Evolutionary conservation across 768 basidiomycete species (phyloP), one percentile per base, ranked within the genome.

Genomic region (Lentinus tigrinus): DNA sequence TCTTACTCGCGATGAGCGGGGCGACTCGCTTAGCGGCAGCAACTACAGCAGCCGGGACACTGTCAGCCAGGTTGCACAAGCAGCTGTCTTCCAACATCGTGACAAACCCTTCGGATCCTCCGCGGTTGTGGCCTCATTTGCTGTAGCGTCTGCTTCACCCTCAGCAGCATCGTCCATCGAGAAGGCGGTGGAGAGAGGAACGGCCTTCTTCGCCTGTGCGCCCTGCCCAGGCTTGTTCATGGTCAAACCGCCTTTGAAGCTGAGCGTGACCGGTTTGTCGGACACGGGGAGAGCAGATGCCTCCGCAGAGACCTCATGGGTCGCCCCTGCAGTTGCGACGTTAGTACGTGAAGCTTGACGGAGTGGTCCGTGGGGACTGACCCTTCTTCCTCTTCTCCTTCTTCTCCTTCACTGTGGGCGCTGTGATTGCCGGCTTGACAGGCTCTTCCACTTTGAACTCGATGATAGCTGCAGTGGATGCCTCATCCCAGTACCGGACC

Each of bases 401-500:
- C 63, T 90, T 85, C 56, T 81, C 79, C 61, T 80, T 76, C 48
- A 77, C 74, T 24, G 79, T 74, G 1, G 73, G 52, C 23, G 75
- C 65, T 10, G 73, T 68, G 5, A 70, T 56, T 23, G 67, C 52
- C 11, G 76, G 69, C 24, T 79, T 78, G 0, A 67, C 66, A 16
- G 83, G 75, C 65, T 84, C 80, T 55, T 89, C 88, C 4, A 91
- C 89, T 67, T 91, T 83, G 67, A 93, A 93, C 64, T 90, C 88
- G 46, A 92, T 74, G 13, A 89, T 81, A 34, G 88, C 86, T 24
- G 85, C 81, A 1, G 85, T 89, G 1, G 91, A 89, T 34, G 77
- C 82, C 66, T 95, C 93, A 64, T 98, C 95, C 94, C 96, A 96
- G 71, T 98, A 98, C 56, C 85, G 78, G 23, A 92, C 87, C 84